Conservation (phyloP, 2,329 filamentous ascomycete species). For the Amauroascus verrucosus region DNA sequence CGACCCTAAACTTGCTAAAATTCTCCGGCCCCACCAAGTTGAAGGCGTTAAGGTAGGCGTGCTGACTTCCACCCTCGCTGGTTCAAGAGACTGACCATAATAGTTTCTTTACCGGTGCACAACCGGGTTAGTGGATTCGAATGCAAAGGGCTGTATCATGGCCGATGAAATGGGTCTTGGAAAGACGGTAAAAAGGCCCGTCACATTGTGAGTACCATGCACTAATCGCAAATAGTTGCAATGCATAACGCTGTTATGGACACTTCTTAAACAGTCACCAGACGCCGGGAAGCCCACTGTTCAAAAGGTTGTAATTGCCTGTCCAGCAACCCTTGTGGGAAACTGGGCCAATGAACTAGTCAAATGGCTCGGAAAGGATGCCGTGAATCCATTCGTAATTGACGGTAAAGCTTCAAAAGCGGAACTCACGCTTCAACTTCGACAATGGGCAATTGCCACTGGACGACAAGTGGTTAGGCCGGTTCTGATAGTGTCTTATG, state of each 20-base stretch:
- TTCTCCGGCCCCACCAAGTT: constrained; percentile 89
- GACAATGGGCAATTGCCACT: constrained; percentile 86
- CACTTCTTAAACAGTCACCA: constrained; percentile 84
- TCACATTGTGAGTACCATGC: neutral
- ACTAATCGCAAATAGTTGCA: constrained; percentile 48
- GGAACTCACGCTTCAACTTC: constrained; percentile 77
- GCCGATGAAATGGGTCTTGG: constrained; percentile 97
- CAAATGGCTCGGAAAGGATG: constrained; percentile 92
- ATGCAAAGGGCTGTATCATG: constrained; percentile 97
- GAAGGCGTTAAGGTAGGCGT: constrained; percentile 69
- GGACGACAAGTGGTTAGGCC: constrained; percentile 84
- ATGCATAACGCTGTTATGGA: constrained; percentile 96
- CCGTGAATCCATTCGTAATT: constrained; percentile 85
- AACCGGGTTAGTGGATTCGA: constrained; percentile 87
- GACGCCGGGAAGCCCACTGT: constrained; percentile 91
- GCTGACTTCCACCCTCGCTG: neutral
- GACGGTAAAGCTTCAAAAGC: constrained; percentile 95
- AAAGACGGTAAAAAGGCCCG: constrained; percentile 53
- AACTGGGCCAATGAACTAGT: constrained; percentile 97
- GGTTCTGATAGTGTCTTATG: constrained; percentile 95
- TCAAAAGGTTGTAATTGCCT: constrained; percentile 93
- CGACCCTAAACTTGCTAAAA: constrained; percentile 78
- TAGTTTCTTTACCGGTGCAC: constrained; percentile 86
- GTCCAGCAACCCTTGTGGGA: constrained; percentile 86
- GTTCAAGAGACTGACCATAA: constrained; percentile 17